Evolutionary conservation across 192 early-diverging fungal genomes (phyloP), one percentile per base, ranked within the genome.

Genomic region (Linnemannia zychae): DNA sequence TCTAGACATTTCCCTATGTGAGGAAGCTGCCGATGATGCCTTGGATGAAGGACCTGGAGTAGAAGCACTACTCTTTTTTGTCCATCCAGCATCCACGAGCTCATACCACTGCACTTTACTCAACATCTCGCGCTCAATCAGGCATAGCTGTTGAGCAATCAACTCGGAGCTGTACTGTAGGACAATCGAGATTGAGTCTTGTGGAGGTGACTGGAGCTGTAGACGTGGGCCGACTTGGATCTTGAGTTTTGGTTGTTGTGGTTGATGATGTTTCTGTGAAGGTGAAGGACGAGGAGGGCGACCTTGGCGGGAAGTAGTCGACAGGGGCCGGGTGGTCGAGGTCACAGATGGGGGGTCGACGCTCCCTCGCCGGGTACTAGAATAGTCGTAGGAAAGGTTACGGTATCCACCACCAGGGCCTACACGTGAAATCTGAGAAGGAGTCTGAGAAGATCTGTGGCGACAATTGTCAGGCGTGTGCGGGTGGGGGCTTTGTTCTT

Each of bases 91-190:
- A 52, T 92, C 87, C 3, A 92, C 84, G 3, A 92, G 67, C 20
- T 92, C 91, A 70, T 90, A 87, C 91, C 91, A 92, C 53, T 88
- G 79, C 22, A 93, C 81, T 48, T 81, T 79, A 22, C 87, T 66
- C 70, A 93, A 77, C 9, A 89, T 53, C 34, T 90, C 88, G 31
- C 86, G 80, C 77, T 93, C 92, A 60, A 93, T 89, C 24, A 90
- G 80, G 74, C 92, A 93, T 0, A 93, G 72, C 40, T 93, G 92
- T 50, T 92, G 90, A 6, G 91, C 90, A 67, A 93, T 86, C 38
- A 77, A 33, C 71, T 88, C 90, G 13, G 91, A 91, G 6, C 91
- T 75, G 33, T 90, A 83, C 17, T 75, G 71, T 38, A 93, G 71
- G 18, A 92, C 87, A 31, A 87, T 53, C 11, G 88, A 78, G 22